Conservation (phyloP, 306 rosid species). For the Rosa persica region DNA sequence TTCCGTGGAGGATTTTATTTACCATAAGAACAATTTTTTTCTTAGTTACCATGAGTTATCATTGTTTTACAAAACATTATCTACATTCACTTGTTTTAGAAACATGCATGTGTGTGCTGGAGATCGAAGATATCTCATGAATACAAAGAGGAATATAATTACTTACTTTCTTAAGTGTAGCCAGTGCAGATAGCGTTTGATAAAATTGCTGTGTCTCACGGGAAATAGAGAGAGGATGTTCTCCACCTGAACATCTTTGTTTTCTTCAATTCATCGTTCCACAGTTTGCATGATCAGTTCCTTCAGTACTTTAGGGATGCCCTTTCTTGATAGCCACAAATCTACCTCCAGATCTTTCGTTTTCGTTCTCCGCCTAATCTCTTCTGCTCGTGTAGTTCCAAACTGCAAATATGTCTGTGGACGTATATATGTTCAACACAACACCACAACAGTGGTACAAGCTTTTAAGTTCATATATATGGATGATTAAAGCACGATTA, state of each 20-base stretch:
- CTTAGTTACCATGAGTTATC: too few species aligned
- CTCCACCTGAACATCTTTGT: constrained; percentile 25
- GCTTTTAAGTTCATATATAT: neutral
- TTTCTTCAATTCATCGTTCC: neutral
- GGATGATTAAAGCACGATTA: too few species aligned
- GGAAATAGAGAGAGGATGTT: constrained; percentile 58
- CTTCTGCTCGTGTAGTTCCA: neutral
- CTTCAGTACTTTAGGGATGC: constrained; percentile 10
- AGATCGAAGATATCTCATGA: too few species aligned
- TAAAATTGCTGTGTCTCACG: constrained; percentile 52
- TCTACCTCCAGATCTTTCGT: neutral
- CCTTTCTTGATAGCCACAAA: neutral
- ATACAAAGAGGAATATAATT: neutral
- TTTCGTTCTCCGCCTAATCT: neutral
- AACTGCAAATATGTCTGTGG: neutral
- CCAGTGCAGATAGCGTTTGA: neutral
- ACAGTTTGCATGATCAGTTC: neutral
- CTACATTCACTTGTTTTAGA: too few species aligned
- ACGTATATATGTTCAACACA: neutral
- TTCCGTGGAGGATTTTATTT: too few species aligned
- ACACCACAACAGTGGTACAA: too few species aligned
- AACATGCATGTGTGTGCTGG: too few species aligned
- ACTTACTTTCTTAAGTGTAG: constrained; percentile 3
- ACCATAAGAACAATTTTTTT: too few species aligned
- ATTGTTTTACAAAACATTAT: too few species aligned